A percentile compares a stretch with the other conserved stretches of the same genome.
Conservation (phyloP, 2,329 filamentous ascomycete species). For the Teratosphaeria pseudoeucalypti region DNA sequence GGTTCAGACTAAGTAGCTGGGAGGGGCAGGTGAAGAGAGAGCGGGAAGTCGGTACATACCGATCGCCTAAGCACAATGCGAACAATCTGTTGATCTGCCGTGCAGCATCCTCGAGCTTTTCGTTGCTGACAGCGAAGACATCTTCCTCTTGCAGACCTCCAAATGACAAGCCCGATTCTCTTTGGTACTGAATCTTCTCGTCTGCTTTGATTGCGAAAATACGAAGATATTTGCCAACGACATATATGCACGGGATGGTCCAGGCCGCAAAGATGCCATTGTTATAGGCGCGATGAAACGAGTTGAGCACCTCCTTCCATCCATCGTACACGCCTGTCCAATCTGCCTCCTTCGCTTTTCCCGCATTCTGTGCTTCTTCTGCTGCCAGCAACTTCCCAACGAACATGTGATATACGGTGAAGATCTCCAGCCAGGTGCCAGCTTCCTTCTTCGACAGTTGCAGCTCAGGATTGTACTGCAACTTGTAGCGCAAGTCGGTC, state of each 20-base stretch:
- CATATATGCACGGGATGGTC: slow-evolving; percentile 86
- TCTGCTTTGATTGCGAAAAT: slow-evolving; percentile 88
- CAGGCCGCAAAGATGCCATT: slow-evolving; percentile 69
- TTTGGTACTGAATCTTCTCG: slow-evolving; percentile 48
- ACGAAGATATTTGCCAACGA: slow-evolving; percentile 74
- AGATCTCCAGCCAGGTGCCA: slow-evolving; percentile 79
- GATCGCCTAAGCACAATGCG: slow-evolving; percentile 77
- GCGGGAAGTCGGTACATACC: slow-evolving; percentile 43
- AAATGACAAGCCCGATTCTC: slow-evolving; percentile 23
- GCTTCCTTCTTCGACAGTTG: slow-evolving; percentile 47
- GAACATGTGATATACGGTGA: slow-evolving; percentile 73
- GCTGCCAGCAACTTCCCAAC: slow-evolving; percentile 60
- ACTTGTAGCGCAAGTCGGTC: slow-evolving; percentile 57
- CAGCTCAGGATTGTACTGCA: slow-evolving; percentile 50
- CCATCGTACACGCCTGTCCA: slow-evolving; percentile 77
- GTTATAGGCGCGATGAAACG: slow-evolving; percentile 71
- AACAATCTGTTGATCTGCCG: slow-evolving; percentile 88
- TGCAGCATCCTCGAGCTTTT: slow-evolving; percentile 82
- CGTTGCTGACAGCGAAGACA: slow-evolving; percentile 63
- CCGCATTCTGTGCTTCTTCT: slow-evolving; percentile 43
- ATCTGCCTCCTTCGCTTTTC: slow-evolving; percentile 39
- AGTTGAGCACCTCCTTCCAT: slow-evolving; percentile 76
- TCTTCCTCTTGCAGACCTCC: slow-evolving; percentile 69
- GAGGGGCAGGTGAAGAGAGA: background rate
- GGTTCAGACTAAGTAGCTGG: slow-evolving; percentile 2